Percentiles rank a stretch among this genome's conserved stretches.
These are phyloP conservation scores for Hypholoma fasciculare DNA, from an alignment of 768 basidiomycete species.

Conservation along the genomic window DNA sequence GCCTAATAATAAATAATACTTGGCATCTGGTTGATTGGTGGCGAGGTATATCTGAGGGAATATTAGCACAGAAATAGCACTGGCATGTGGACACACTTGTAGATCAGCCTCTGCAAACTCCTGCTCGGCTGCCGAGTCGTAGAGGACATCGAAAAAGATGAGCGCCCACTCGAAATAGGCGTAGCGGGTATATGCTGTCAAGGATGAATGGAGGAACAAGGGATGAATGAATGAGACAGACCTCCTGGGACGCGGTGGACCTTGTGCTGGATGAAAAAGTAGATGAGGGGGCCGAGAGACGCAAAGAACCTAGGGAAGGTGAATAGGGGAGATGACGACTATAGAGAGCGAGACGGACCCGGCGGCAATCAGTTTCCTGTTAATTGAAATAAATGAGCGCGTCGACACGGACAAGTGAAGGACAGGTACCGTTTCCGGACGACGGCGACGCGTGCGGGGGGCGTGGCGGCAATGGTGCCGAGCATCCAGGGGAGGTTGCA, in stretches of 20 bases:
- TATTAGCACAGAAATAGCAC: neutral
- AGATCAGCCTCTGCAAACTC: slow-evolving; percentile 59
- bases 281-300: slow-evolving; percentile 70
- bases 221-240: slow-evolving; percentile 26
- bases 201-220: neutral
- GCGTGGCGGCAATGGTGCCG: slow-evolving; percentile 60
- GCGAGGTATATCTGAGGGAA: slow-evolving; percentile 26
- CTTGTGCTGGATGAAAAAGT: slow-evolving; percentile 87
- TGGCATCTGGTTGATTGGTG: slow-evolving; percentile 3
- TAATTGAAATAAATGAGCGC: neutral
- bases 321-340: slow-evolving; percentile 5
- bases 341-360: slow-evolving; percentile 35
- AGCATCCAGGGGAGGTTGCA: slow-evolving; percentile 91
- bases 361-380: slow-evolving; percentile 53
- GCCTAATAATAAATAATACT: slow-evolving; percentile 35
- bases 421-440: slow-evolving; percentile 52
- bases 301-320: slow-evolving; percentile 60
- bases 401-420: neutral
- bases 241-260: slow-evolving; percentile 78
- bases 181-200: slow-evolving; percentile 79
- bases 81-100: slow-evolving; percentile 40
- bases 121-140: slow-evolving; percentile 63
- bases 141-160: slow-evolving; percentile 71
- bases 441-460: slow-evolving; percentile 35
- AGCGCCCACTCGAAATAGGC: slow-evolving; percentile 88